Conservation (phyloP, 345 rosid species). For the Hibiscus syriacus region DNA sequence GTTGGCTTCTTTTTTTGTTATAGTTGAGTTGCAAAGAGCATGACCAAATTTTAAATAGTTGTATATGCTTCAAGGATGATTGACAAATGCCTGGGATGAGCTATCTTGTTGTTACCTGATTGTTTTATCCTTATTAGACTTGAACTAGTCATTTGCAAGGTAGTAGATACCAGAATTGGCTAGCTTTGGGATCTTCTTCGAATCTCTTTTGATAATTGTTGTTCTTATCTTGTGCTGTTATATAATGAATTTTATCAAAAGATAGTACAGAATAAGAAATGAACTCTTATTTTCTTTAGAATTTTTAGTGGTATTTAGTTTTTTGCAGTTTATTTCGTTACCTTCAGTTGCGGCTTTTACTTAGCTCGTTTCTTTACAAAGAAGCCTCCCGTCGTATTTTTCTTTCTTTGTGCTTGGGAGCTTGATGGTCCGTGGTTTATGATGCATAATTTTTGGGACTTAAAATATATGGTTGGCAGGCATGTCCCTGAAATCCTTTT, state of each 20-base stretch:
- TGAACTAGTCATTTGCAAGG: background rate
- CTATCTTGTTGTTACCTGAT: too few relatives aligned
- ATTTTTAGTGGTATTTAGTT: conserved; percentile 3
- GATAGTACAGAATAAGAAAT: background rate
- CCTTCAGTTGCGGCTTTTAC: conserved; percentile 90
- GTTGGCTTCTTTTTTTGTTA: too few relatives aligned
- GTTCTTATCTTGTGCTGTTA: background rate
- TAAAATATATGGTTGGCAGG: conserved; percentile 98
- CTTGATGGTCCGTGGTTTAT: conserved; percentile 89
- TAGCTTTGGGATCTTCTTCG: too few relatives aligned
- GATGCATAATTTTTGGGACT: conserved; percentile 92
- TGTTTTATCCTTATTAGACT: too few relatives aligned
- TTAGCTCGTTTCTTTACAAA: conserved; percentile 84
- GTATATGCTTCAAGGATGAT: too few relatives aligned
- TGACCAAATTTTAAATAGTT: too few relatives aligned
- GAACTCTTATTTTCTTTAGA: background rate
- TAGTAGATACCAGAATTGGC: too few relatives aligned
- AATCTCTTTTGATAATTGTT: background rate
- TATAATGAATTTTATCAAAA: background rate
- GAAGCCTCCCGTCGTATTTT: conserved; percentile 85
- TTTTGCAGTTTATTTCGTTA: conserved; percentile 74
- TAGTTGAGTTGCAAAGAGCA: too few relatives aligned
- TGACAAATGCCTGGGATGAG: too few relatives aligned
- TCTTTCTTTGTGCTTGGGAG: conserved; percentile 89
- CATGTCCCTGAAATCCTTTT: conserved; percentile 86